These are phyloP conservation scores for Ustilago crameri DNA, from an alignment of 1,284 basidiomycete genomes.

Conservation along the genomic window DNA sequence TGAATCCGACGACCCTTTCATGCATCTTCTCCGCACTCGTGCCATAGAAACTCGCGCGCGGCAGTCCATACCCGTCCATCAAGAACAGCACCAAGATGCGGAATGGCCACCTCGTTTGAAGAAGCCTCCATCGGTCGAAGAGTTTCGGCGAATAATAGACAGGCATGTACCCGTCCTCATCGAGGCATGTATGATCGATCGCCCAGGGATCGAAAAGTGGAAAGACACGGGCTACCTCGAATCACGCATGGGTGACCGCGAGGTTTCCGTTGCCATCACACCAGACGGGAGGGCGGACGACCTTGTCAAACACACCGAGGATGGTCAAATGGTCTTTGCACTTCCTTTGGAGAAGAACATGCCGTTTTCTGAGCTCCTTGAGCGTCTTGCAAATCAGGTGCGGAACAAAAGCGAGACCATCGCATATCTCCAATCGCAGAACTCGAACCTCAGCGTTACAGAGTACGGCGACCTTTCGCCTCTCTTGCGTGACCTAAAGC, in stretches of 20 bases:
- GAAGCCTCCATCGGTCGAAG: constrained; percentile 12
- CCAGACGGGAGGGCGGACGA: constrained; percentile 62
- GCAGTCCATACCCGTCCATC: constrained; percentile 20
- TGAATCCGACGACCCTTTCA: constrained; percentile 28
- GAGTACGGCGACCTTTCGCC: constrained; percentile 56
- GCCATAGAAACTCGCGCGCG: constrained; percentile 21
- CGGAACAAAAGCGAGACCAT: constrained; percentile 18
- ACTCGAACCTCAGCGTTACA: constrained; percentile 53
- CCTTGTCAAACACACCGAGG: constrained; percentile 25
- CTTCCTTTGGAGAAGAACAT: constrained; percentile 51
- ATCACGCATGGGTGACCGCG: constrained; percentile 39
- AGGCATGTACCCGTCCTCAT: constrained; percentile 49
- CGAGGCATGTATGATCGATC: constrained; percentile 25
- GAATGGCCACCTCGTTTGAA: constrained; percentile 21
- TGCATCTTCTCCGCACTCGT: constrained; percentile 29
- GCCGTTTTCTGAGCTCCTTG: constrained; percentile 38
- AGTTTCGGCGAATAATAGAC: constrained; percentile 28
- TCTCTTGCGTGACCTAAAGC: constrained; percentile 43
- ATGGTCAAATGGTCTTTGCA: constrained; percentile 45
- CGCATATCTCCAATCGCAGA: constrained; percentile 61
- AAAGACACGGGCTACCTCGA: constrained; percentile 46
- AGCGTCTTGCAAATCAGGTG: constrained; percentile 23
- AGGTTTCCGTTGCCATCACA: constrained; percentile 56
- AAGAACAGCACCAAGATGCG: background rate
- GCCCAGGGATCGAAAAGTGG: constrained; percentile 38